These are phyloP conservation scores for Bruguiera gymnorhiza DNA, from an alignment of 345 rosid species.

Conservation along the genomic window DNA sequence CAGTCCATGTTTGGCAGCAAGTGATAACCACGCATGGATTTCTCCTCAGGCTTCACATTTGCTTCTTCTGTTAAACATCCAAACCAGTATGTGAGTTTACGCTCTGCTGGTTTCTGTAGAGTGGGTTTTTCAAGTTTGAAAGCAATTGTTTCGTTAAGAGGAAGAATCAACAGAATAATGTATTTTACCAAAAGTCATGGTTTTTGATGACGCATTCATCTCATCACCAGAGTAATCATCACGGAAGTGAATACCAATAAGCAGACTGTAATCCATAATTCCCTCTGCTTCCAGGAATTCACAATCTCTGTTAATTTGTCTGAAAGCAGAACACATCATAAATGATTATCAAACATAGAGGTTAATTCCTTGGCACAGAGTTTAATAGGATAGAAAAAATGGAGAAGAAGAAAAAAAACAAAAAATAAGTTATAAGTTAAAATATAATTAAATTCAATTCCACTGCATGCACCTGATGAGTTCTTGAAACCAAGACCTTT, in stretches of 20 bases:
- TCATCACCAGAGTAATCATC: conserved; percentile 36
- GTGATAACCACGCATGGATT: conserved; percentile 53
- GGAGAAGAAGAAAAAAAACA: too few relatives aligned
- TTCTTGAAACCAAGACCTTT: conserved; percentile 55
- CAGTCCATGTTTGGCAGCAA: conserved; percentile 61
- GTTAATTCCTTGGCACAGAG: neutral
- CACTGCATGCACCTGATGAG: conserved; percentile 36
- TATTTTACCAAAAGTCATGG: conserved; percentile 18
- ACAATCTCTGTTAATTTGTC: conserved; percentile 64
- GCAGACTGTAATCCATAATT: conserved; percentile 71
- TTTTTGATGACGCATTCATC: conserved; percentile 24
- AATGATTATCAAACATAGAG: neutral
- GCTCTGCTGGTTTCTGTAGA: neutral
- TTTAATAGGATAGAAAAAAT: too few relatives aligned
- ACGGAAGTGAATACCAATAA: conserved; percentile 63
- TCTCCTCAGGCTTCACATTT: conserved; percentile 30
- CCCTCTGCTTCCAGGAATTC: conserved; percentile 66
- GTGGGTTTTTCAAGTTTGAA: neutral
- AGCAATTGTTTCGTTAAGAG: neutral
- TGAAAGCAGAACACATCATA: conserved; percentile 12
- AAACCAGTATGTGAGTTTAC: neutral
- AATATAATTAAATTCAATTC: neutral
- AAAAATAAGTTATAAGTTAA: too few relatives aligned
- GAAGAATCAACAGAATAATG: neutral
- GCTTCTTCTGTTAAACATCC: conserved; percentile 27